phyloP scores from a whole-genome alignment of 768 basidiomycete species.

The Strobilomyces echinocephalus region DNA sequence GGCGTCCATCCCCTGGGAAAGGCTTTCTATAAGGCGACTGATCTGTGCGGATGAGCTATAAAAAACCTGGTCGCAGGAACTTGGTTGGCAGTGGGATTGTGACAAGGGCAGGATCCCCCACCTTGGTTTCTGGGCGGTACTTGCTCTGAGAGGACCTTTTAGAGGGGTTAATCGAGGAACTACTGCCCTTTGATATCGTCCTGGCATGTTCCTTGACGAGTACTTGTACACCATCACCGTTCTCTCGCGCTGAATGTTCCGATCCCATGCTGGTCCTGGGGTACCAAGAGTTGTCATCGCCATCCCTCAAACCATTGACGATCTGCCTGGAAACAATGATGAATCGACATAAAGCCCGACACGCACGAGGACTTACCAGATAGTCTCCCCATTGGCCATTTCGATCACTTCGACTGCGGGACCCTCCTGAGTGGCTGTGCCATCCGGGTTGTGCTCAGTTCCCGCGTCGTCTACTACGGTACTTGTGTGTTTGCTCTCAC shows the following conservation, averaged over 20 bases:
- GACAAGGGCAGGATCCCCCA: slow-evolving; percentile 32
- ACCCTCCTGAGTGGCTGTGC: slow-evolving; percentile 36
- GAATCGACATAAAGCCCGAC: neutral
- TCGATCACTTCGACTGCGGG: slow-evolving; percentile 77
- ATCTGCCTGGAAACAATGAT: slow-evolving; percentile 49
- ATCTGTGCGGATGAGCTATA: slow-evolving; percentile 66
- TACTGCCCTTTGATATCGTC: slow-evolving; percentile 63
- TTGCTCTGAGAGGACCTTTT: slow-evolving; percentile 53
- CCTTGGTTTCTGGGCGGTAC: slow-evolving; percentile 80
- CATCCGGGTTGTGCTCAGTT: slow-evolving; percentile 17
- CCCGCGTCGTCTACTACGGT: slow-evolving; percentile 34
- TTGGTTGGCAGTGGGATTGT: slow-evolving; percentile 7
- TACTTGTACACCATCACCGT: slow-evolving; percentile 55
- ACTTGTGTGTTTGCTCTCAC: slow-evolving; percentile 44
- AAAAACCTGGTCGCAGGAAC: slow-evolving; percentile 24
- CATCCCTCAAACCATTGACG: slow-evolving; percentile 78
- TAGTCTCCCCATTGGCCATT: slow-evolving; percentile 81
- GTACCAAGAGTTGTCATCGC: slow-evolving; percentile 66
- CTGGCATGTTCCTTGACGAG: slow-evolving; percentile 73
- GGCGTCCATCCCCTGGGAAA: slow-evolving; percentile 77
- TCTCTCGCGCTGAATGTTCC: slow-evolving; percentile 55
- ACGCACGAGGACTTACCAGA: slow-evolving; percentile 54
- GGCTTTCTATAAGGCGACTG: slow-evolving; percentile 75
- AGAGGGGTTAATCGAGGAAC: slow-evolving; percentile 52
- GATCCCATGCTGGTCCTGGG: slow-evolving; percentile 70